Percentiles rank a stretch among this genome's conserved stretches.
These are phyloP conservation scores for Ambrosiella beaveri DNA, from an alignment of 2,329 filamentous ascomycete species.

Conservation along the genomic window DNA sequence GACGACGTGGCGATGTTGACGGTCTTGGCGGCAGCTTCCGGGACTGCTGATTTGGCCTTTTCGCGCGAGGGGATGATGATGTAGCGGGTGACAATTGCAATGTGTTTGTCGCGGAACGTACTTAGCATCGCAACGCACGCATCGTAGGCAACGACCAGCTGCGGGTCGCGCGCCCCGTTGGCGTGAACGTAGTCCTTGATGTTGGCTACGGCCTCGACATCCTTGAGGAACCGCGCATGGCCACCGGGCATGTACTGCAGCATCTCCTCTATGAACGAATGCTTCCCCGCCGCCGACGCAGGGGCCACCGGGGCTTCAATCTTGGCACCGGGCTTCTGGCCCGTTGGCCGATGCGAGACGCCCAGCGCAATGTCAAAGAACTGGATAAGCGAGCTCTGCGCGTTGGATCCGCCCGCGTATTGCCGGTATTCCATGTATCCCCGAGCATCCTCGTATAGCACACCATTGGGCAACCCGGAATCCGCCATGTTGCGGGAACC, in stretches of 20 bases:
- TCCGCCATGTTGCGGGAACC: constrained; percentile 97
- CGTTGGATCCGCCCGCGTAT: constrained; percentile 87
- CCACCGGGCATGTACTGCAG: constrained; percentile 89
- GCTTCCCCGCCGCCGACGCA: constrained; percentile 38
- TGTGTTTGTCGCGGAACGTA: constrained; percentile 76
- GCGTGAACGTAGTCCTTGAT: constrained; percentile 65
- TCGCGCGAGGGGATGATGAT: constrained; percentile 80
- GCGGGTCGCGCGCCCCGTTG: constrained; percentile 38
- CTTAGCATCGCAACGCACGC: constrained; percentile 60
- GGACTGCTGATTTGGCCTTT: constrained; percentile 43
- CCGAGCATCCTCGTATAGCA: constrained; percentile 70
- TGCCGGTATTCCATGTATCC: constrained; percentile 56
- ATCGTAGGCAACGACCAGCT: constrained; percentile 69
- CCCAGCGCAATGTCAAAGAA: constrained; percentile 91
- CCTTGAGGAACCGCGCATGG: constrained; percentile 74
- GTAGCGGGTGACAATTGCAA: constrained; percentile 89
- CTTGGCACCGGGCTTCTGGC: constrained; percentile 28
- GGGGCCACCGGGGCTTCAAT: constrained; percentile 21
- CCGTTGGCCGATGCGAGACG: constrained; percentile 78
- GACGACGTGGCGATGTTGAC: constrained; percentile 48
- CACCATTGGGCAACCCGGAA: constrained; percentile 71
- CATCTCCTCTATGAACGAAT: constrained; percentile 97
- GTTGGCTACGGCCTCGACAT: constrained; percentile 65
- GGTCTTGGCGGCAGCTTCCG: constrained; percentile 30
- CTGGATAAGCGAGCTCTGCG: constrained; percentile 89